phyloP scores from a whole-genome alignment of 306 rosid species.

The Cucumis cinereus region DNA sequence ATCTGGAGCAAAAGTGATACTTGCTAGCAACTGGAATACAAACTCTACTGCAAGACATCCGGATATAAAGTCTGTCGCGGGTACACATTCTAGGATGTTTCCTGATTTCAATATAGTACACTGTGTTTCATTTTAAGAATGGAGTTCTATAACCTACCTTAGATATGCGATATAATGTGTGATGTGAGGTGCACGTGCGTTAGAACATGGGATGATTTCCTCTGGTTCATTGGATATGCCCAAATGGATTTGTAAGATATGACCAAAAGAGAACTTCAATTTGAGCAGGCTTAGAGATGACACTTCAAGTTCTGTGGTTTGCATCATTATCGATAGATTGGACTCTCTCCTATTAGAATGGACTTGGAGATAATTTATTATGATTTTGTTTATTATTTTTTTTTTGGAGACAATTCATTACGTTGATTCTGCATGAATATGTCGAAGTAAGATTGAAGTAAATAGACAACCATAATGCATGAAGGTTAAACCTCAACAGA shows the following conservation, averaged over 20 bases:
- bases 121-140: slow-evolving; percentile 9
- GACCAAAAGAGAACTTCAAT: not conserved
- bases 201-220: not conserved
- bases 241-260: not conserved
- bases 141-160: not conserved
- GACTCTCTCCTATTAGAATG: not conserved
- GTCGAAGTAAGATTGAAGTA: not conserved
- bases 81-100: slow-evolving; percentile 29
- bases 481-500: not conserved
- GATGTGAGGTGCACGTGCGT: not conserved
- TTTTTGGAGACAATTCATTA: not conserved
- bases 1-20: slow-evolving; percentile 53
- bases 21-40: slow-evolving; percentile 57
- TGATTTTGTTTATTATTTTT: no score
- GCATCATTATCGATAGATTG: not conserved
- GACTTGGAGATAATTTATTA: not conserved
- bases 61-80: slow-evolving; percentile 32
- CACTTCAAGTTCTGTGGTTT: not conserved
- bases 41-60: slow-evolving; percentile 19
- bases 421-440: not conserved
- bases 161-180: not conserved
- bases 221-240: not conserved
- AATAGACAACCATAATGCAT: not conserved
- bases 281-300: not conserved
- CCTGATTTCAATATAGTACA: not conserved